Conservation (phyloP, 805 yeast genomes). For the Grigorovia humatica region DNA sequence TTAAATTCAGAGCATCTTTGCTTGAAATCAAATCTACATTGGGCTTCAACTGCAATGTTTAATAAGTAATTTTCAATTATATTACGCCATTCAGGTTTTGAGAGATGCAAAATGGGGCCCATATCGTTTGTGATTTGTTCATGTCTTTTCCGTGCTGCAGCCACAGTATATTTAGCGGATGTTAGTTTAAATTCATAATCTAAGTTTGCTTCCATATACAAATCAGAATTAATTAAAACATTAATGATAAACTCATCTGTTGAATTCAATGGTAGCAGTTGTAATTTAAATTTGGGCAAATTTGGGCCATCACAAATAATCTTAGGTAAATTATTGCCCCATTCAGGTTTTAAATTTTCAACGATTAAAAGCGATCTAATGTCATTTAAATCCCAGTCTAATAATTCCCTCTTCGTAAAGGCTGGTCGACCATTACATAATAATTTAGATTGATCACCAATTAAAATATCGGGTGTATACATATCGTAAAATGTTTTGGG, state of each 20-base stretch:
- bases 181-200: conserved; percentile 43
- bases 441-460: conserved; percentile 25
- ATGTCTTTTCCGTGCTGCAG: conserved; percentile 45
- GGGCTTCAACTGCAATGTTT: conserved; percentile 59
- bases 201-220: conserved; percentile 55
- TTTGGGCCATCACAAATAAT: conserved; percentile 15
- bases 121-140: conserved; percentile 20
- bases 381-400: conserved; percentile 67
- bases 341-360: conserved; percentile 39
- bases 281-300: conserved; percentile 29
- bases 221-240: conserved; percentile 44
- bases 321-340: conserved; percentile 44
- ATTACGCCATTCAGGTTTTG: conserved; percentile 17
- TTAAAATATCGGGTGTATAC: conserved; percentile 47
- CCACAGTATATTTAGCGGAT: conserved; percentile 55
- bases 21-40: conserved; percentile 58
- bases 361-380: conserved; percentile 53
- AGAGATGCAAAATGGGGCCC: not conserved
- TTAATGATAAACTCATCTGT: conserved; percentile 39
- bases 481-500: conserved; percentile 44
- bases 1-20: conserved; percentile 39
- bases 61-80: conserved; percentile 55
- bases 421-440: conserved; percentile 50
- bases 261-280: conserved; percentile 40
- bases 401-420: conserved; percentile 52